These are phyloP conservation scores for Plectosphaerella sp. DNA, from an alignment of 2,329 filamentous ascomycete genomes.

Conservation along the genomic window DNA sequence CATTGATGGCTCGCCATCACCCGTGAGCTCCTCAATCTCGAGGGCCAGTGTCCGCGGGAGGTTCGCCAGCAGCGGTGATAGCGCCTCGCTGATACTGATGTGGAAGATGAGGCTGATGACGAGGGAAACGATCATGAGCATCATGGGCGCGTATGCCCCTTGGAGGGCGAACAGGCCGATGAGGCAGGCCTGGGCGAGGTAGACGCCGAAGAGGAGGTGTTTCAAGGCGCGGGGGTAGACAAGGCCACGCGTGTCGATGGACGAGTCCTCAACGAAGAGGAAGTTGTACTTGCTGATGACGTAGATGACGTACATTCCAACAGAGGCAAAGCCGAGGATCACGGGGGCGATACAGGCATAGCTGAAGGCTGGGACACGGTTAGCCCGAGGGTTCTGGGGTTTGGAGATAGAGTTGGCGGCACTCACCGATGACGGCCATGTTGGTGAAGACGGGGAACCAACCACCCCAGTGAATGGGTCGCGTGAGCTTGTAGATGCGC, in stretches of 20 bases:
- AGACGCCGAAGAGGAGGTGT: slow-evolving; percentile 79
- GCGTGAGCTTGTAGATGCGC: slow-evolving; percentile 68
- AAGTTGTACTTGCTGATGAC: slow-evolving; percentile 88
- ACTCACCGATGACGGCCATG: slow-evolving; percentile 71
- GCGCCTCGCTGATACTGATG: slow-evolving; percentile 65
- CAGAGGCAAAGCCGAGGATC: slow-evolving; percentile 74
- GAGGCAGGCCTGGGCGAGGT: slow-evolving; percentile 76
- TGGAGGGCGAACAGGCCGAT: slow-evolving; percentile 79
- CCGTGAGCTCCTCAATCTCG: slow-evolving; percentile 40
- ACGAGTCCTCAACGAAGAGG: slow-evolving; percentile 77
- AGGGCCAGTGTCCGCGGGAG: slow-evolving; percentile 69
- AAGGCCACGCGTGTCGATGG: slow-evolving; percentile 82
- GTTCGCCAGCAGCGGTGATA: slow-evolving; percentile 72
- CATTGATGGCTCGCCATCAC: slow-evolving; percentile 37
- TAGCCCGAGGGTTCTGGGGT: neutral
- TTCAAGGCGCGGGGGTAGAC: slow-evolving; percentile 85
- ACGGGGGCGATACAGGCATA: slow-evolving; percentile 86
- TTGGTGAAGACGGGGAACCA: slow-evolving; percentile 78
- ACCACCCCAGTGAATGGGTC: slow-evolving; percentile 77
- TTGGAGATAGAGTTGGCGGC: neutral
- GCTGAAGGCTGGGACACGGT: slow-evolving; percentile 57
- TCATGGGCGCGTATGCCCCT: slow-evolving; percentile 60
- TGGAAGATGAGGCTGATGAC: slow-evolving; percentile 76
- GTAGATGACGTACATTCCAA: slow-evolving; percentile 78
- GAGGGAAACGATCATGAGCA: slow-evolving; percentile 73